These are phyloP conservation scores for Aspergillus novoparasiticus DNA, from an alignment of 2,329 filamentous ascomycete species.

Conservation along the genomic window DNA sequence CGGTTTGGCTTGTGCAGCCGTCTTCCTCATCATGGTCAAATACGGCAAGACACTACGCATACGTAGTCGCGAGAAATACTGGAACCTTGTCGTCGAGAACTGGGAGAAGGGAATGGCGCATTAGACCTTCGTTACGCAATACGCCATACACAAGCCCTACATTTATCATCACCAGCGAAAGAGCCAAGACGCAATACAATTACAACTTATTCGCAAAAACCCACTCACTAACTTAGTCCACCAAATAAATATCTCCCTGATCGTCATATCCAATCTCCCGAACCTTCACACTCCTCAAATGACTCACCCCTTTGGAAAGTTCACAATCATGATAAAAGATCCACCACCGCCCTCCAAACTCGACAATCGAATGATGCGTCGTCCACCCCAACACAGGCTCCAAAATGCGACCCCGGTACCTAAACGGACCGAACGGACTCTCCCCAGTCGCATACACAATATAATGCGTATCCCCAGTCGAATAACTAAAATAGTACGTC, in stretches of 20 bases:
- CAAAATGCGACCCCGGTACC: constrained; percentile 69
- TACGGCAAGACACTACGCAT: constrained; percentile 41
- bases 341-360: constrained; percentile 72
- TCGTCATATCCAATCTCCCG: constrained; percentile 73
- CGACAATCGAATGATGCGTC: constrained; percentile 77
- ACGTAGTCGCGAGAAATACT: constrained; percentile 39
- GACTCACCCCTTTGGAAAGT: constrained; percentile 68
- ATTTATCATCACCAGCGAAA: neutral
- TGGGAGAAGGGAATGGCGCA: constrained; percentile 37
- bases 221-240: constrained; percentile 7
- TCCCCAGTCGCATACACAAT: constrained; percentile 69
- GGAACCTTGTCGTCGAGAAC: constrained; percentile 39
- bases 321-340: constrained; percentile 77
- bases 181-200: constrained; percentile 2
- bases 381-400: constrained; percentile 81
- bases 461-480: constrained; percentile 75
- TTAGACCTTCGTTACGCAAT: constrained; percentile 14
- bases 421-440: constrained; percentile 71
- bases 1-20: constrained; percentile 38
- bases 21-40: constrained; percentile 44
- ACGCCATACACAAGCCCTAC: neutral
- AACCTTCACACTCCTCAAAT: constrained; percentile 73
- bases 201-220: neutral
- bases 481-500: constrained; percentile 76
- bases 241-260: constrained; percentile 60